A percentile compares a stretch with the other conserved stretches of the same genome.
Evolutionary conservation across 108 stramenopile genomes (phyloP).

Genomic region (Bacterosira constricta): DNA sequence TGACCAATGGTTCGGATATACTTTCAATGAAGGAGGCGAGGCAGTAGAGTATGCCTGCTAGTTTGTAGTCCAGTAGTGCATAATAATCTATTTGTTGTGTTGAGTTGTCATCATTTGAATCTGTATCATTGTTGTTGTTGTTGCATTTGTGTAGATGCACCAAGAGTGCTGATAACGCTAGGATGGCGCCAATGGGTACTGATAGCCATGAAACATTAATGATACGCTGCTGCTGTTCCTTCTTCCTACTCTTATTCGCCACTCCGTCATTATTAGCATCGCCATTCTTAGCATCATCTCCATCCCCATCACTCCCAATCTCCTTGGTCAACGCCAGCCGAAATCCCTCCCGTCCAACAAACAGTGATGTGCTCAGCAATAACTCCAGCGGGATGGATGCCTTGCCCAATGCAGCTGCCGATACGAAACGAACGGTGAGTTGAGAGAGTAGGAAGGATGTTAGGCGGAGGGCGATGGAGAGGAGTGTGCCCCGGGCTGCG

Average conservation of each 20-base stretch:
- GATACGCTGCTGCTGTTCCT: constrained; percentile 19
- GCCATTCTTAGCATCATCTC: background rate
- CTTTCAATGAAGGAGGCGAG: constrained; percentile 75
- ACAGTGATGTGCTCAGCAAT: constrained; percentile 71
- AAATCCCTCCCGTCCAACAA: constrained; percentile 90
- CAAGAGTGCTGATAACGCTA: constrained; percentile 38
- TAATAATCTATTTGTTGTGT: background rate
- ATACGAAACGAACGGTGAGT: constrained; percentile 71
- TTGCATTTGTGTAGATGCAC: constrained; percentile 46
- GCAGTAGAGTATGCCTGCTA: constrained; percentile 82
- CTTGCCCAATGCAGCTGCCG: constrained; percentile 72
- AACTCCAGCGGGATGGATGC: constrained; percentile 84
- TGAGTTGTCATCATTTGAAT: background rate
- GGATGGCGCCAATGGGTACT: constrained; percentile 33
- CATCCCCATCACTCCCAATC: constrained; percentile 8
- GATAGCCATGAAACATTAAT: constrained; percentile 58
- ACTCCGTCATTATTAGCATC: constrained; percentile 26
- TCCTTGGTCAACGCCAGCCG: constrained; percentile 78
- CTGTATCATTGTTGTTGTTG: background rate
- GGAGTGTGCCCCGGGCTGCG: constrained; percentile 67
- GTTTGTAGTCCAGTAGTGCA: constrained; percentile 59
- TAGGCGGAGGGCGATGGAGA: constrained; percentile 62
- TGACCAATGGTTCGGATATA: constrained; percentile 71
- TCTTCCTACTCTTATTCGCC: constrained; percentile 28
- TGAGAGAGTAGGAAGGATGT: constrained; percentile 77